Base-by-base conservation (phyloP, 352 stramenopile genomes). In the Halophytophthora batemanensis region DNA sequence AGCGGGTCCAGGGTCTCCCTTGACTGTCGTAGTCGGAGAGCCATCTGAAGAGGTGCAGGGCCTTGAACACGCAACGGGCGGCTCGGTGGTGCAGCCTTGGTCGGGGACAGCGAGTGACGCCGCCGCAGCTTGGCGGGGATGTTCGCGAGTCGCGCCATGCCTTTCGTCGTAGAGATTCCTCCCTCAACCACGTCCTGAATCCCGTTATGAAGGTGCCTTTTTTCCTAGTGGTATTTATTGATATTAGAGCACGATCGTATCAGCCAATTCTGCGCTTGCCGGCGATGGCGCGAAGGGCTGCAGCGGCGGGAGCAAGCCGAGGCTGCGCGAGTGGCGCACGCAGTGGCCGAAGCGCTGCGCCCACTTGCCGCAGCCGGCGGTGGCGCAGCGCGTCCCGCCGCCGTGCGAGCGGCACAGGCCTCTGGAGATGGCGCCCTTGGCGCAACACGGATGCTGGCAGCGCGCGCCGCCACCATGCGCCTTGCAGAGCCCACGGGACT, bases 351-450 rank as follows among this genome's bases (percentile, higher is more conserved):
- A 64, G 6, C 66, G 64, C 56, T 80, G 70, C 2, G 70, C 66
- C 66, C 70, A 77, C 44, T 80, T 80, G 22, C 44, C 35, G 61
- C 74, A 86, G 21, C 65, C 58, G 14, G 60, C 47, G 12, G 77
- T 47, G 22, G 61, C 61, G 47, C 77, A 88, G 22, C 74, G 70
- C 21, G 62, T 73, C 28, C 74, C 74, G 17, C 74, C 74, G 39
- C 74, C 74, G 39, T 77, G 73, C 6, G 71, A 69, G 54, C 78
- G 81, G 67, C 75, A 86, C 47, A 77, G 72, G 28, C 78, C 78
- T 21, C 76, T 76, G 57, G 76, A 76, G 43, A 87, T 76, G 68
- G 87, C 78, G 56, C 67, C 79, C 59, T 86, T 87, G n/a, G 70
- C 64, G 60, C 78, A 90, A 8, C 70, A 70, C 0, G 71, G 64